Conservation (phyloP, 495 filamentous ascomycete species). For the Podospora pseudoanserina region DNA sequence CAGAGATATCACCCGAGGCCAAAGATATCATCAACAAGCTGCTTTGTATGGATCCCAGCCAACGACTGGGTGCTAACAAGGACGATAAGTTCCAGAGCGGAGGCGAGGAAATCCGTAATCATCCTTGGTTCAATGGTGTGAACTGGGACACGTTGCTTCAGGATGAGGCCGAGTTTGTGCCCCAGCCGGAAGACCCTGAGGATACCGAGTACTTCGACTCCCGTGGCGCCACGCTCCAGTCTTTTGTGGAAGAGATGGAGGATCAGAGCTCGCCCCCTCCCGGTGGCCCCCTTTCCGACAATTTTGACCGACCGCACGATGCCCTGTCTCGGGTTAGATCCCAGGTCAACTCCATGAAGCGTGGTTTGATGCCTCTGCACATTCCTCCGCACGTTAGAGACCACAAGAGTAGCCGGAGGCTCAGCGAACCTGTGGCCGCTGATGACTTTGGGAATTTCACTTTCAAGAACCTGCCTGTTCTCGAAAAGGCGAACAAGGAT, state of each 20-base stretch:
- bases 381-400: constrained; percentile 96
- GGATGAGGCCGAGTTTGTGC: constrained; percentile 94
- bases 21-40: constrained; percentile 90
- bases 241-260: constrained; percentile 89
- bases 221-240: constrained; percentile 82
- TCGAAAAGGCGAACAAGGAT: constrained; percentile 98
- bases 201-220: constrained; percentile 98
- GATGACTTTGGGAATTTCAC: constrained; percentile 97
- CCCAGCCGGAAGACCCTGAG: constrained; percentile 86
- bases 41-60: constrained; percentile 73
- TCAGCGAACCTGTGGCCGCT: constrained; percentile 82
- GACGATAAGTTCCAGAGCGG: constrained; percentile 75
- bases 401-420: constrained; percentile 66
- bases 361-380: constrained; percentile 87
- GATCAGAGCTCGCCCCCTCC: constrained; percentile 75
- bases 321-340: constrained; percentile 85
- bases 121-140: constrained; percentile 83
- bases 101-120: constrained; percentile 82
- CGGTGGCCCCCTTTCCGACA: constrained; percentile 61
- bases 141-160: constrained; percentile 89
- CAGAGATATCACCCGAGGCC: constrained; percentile 70
- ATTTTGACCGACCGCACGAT: constrained; percentile 86
- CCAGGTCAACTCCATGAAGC: constrained; percentile 75
- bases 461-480: constrained; percentile 94
- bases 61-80: constrained; percentile 79